These are phyloP conservation scores for Trifolium repens DNA, from an alignment of 306 rosid species.

Conservation along the genomic window DNA sequence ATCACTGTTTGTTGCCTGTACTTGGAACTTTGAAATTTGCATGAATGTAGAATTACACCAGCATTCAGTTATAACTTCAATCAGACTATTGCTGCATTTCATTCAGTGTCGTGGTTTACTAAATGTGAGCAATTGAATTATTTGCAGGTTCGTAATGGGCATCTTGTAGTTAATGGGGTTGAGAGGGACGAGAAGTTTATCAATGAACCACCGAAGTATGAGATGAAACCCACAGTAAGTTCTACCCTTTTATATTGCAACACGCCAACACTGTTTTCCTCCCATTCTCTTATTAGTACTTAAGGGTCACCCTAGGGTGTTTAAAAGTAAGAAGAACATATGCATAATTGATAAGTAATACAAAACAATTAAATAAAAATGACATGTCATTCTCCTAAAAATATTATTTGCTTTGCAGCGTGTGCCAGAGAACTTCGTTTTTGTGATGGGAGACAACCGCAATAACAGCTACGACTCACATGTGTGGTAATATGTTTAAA, in stretches of 20 bases:
- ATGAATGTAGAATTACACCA: slow-evolving; percentile 19
- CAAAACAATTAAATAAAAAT: not conserved
- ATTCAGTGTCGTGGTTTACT: not conserved
- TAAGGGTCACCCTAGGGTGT: not conserved
- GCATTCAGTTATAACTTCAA: slow-evolving; percentile 19
- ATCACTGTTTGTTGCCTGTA: slow-evolving; percentile 20
- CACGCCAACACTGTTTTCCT: not conserved
- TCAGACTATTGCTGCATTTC: slow-evolving; percentile 23
- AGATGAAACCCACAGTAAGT: slow-evolving; percentile 87
- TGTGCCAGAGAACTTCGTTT: slow-evolving; percentile 82
- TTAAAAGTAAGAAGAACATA: not conserved
- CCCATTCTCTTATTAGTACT: not conserved
- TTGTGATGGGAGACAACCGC: slow-evolving; percentile 99
- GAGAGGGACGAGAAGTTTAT: slow-evolving; percentile 87
- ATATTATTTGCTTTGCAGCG: slow-evolving; percentile 54
- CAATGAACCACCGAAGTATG: slow-evolving; percentile 78
- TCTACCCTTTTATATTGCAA: not conserved
- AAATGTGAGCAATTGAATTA: slow-evolving; percentile 12
- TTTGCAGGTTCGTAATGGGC: slow-evolving; percentile 87
- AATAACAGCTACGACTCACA: slow-evolving; percentile 98
- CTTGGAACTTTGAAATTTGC: slow-evolving; percentile 8
- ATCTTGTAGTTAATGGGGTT: slow-evolving; percentile 84
- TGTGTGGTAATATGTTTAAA: slow-evolving; percentile 69
- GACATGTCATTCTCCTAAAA: not conserved
- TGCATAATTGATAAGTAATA: not conserved